phyloP scores from a whole-genome alignment of 257 asterid species.

The Vinca minor region DNA sequence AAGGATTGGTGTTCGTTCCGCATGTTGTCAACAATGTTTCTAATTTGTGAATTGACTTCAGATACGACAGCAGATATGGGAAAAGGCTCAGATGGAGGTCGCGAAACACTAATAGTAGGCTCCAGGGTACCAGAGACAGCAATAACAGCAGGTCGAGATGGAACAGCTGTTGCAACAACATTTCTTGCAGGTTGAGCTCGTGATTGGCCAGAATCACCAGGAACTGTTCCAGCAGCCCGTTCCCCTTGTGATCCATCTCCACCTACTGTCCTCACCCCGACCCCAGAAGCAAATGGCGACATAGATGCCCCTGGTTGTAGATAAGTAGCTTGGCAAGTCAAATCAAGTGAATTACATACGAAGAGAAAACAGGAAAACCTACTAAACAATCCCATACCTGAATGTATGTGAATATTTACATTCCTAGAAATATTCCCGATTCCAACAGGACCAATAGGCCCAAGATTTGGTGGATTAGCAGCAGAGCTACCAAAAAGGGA shows the following conservation, averaged over 20 bases:
- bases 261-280: slow-evolving; percentile 38
- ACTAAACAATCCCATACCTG: slow-evolving; percentile 38
- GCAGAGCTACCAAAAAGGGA: slow-evolving; percentile 60
- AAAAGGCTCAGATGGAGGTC: slow-evolving; percentile 26
- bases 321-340: not conserved
- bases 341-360: not conserved
- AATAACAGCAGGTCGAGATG: slow-evolving; percentile 30
- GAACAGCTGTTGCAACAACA: slow-evolving; percentile 28
- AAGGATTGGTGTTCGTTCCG: slow-evolving; percentile 23
- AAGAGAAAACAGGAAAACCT: slow-evolving; percentile 2
- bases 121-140: slow-evolving; percentile 33
- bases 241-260: slow-evolving; percentile 54
- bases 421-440: slow-evolving; percentile 49
- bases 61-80: slow-evolving; percentile 25
- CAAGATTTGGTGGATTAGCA: slow-evolving; percentile 35
- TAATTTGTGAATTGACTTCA: slow-evolving; percentile 35
- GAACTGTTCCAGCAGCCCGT: slow-evolving; percentile 27
- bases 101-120: slow-evolving; percentile 30
- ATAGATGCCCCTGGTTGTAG: slow-evolving; percentile 34
- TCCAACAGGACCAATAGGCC: slow-evolving; percentile 50
- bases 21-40: slow-evolving; percentile 23
- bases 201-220: slow-evolving; percentile 43
- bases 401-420: slow-evolving; percentile 78
- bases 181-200: slow-evolving; percentile 28
- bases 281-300: slow-evolving; percentile 37